These are phyloP conservation scores for Aspergillus brunneoviolaceus DNA, from an alignment of 2,329 filamentous ascomycete genomes.

Conservation along the genomic window DNA sequence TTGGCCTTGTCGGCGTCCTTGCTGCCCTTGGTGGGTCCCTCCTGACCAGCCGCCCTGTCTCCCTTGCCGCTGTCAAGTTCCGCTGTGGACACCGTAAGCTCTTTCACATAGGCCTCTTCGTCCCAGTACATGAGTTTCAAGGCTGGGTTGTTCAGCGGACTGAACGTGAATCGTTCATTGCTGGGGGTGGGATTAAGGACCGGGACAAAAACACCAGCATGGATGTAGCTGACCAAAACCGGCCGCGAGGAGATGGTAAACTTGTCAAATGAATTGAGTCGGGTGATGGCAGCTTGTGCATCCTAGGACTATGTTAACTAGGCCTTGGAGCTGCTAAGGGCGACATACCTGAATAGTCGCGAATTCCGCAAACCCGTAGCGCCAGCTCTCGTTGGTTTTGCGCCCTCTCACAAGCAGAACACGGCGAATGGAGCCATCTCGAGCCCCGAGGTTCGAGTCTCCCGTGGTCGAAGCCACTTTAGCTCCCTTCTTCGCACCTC, in stretches of 20 bases:
- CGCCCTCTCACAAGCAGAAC: slow-evolving; percentile 75
- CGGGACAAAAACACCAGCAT: slow-evolving; percentile 80
- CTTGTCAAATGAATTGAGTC: slow-evolving; percentile 68
- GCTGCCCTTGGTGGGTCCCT: slow-evolving; percentile 30
- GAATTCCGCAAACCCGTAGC: slow-evolving; percentile 84
- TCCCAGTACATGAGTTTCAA: slow-evolving; percentile 76
- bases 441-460: slow-evolving; percentile 66
- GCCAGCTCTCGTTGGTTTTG: slow-evolving; percentile 69
- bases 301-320: slow-evolving; percentile 47
- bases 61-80: slow-evolving; percentile 40
- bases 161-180: slow-evolving; percentile 66
- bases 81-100: slow-evolving; percentile 58
- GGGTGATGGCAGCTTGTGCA: slow-evolving; percentile 70
- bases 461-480: slow-evolving; percentile 58
- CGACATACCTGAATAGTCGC: slow-evolving; percentile 60
- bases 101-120: slow-evolving; percentile 67
- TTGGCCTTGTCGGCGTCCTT: slow-evolving; percentile 48
- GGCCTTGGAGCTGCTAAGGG: neutral
- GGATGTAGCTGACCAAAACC: slow-evolving; percentile 71
- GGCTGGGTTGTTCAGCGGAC: slow-evolving; percentile 66
- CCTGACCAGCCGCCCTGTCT: slow-evolving; percentile 18
- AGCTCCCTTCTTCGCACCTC: slow-evolving; percentile 45
- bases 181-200: slow-evolving; percentile 61
- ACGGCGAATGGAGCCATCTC: slow-evolving; percentile 70
- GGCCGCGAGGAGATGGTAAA: slow-evolving; percentile 76